Evolutionary conservation across 495 filamentous ascomycete species (phyloP).

Genomic region (Sphaerosporella brunnea): DNA sequence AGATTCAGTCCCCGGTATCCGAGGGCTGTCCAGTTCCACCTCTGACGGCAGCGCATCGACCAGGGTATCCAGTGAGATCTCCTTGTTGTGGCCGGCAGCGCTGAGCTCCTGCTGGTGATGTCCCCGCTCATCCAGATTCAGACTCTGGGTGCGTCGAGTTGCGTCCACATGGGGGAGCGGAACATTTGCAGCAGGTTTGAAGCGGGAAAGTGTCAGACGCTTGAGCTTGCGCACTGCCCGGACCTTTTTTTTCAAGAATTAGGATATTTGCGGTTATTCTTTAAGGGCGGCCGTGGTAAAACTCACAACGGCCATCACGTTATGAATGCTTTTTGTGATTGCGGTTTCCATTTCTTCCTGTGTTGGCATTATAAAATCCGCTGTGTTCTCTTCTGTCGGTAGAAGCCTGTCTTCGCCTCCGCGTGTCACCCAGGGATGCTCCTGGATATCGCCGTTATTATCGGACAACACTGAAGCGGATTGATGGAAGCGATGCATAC

Average conservation of each 20-base stretch:
- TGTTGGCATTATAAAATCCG: conserved; percentile 60
- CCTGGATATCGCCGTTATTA: conserved; percentile 31
- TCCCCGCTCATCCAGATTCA: conserved; percentile 27
- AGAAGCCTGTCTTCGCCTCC: conserved; percentile 64
- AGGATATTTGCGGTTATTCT: neutral
- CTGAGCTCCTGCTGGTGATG: conserved; percentile 19
- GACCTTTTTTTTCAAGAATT: conserved; percentile 39
- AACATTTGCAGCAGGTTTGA: neutral
- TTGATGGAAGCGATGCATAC: conserved; percentile 34
- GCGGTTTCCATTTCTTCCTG: conserved; percentile 77
- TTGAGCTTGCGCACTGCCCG: conserved; percentile 87
- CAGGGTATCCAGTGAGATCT: conserved; percentile 17
- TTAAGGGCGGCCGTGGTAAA: conserved; percentile 29
- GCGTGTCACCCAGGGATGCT: conserved; percentile 89
- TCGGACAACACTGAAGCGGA: conserved; percentile 5
- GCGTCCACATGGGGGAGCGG: conserved; percentile 15
- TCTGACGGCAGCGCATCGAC: conserved; percentile 13
- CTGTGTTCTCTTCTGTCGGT: conserved; percentile 68
- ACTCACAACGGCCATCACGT: conserved; percentile 73
- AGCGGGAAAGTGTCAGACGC: conserved; percentile 26
- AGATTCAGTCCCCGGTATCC: too few relatives aligned
- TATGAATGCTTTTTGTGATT: conserved; percentile 71
- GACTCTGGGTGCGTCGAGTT: conserved; percentile 28
- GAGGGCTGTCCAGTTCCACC: neutral
- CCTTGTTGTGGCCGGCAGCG: conserved; percentile 10